Conservation (phyloP, 2,329 filamentous ascomycete species). For the Aspergillus jensenii region DNA sequence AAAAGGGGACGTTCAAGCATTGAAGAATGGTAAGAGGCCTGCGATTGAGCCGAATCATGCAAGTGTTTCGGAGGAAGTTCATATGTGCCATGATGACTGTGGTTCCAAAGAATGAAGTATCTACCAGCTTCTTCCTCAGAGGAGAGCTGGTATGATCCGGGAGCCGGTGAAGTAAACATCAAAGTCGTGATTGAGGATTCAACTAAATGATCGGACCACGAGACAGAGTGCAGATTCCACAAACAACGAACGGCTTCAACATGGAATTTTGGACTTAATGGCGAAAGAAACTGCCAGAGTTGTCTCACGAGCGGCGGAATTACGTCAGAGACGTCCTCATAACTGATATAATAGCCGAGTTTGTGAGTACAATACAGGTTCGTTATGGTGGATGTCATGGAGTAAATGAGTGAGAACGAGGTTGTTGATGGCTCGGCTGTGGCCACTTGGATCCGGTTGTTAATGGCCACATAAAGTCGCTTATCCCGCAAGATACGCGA, state of each 20-base stretch:
- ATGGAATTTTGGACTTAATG: conserved; percentile 85
- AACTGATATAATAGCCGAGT: conserved; percentile 37
- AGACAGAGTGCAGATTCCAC: conserved; percentile 80
- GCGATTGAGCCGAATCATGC: conserved; percentile 27
- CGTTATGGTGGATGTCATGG: conserved; percentile 51
- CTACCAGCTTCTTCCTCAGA: conserved; percentile 37
- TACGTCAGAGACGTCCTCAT: conserved; percentile 57
- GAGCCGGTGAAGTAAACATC: conserved; percentile 55
- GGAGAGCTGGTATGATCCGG: conserved; percentile 27
- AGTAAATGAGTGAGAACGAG: conserved; percentile 36
- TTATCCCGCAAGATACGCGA: conserved; percentile 36
- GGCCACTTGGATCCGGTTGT: conserved; percentile 22
- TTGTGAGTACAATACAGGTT: conserved; percentile 38
- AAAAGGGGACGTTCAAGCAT: conserved; percentile 81
- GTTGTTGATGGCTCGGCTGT: conserved; percentile 28
- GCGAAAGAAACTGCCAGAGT: conserved; percentile 78
- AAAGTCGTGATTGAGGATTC: conserved; percentile 74
- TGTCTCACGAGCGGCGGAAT: conserved; percentile 68
- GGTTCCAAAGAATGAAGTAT: conserved; percentile 45
- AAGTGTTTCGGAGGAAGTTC: conserved; percentile 36
- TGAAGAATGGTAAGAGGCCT: conserved; percentile 44
- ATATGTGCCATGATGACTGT: conserved; percentile 41
- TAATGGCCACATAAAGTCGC: conserved; percentile 36
- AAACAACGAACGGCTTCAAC: conserved; percentile 86
- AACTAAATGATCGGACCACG: conserved; percentile 67